A percentile compares a stretch with the other conserved stretches of the same genome.
Conservation (phyloP, 2,329 filamentous ascomycete species). For the Claviceps pazoutovae region DNA sequence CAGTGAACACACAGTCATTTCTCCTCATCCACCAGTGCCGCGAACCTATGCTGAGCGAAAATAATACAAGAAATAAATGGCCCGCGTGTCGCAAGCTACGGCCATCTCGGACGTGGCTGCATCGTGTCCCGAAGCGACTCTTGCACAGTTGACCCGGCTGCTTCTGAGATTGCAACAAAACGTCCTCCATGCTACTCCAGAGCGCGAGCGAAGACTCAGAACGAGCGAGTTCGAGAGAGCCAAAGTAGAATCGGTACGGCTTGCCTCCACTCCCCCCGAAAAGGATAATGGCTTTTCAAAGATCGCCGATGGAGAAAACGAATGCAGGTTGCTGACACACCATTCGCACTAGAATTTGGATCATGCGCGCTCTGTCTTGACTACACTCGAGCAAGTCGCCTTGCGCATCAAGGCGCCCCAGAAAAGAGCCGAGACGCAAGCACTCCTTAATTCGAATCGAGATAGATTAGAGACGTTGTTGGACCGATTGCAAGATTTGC, state of each 20-base stretch:
- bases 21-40: neutral
- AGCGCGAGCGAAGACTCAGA: slow-evolving; percentile 42
- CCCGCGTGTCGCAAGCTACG: neutral
- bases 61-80: neutral
- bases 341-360: slow-evolving; percentile 46
- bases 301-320: neutral
- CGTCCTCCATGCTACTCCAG: slow-evolving; percentile 47
- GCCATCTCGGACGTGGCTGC: neutral
- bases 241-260: slow-evolving; percentile 28
- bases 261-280: slow-evolving; percentile 8
- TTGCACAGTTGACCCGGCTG: slow-evolving; percentile 45
- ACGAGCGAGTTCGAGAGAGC: slow-evolving; percentile 51
- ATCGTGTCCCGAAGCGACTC: slow-evolving; percentile 15
- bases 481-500: slow-evolving; percentile 53
- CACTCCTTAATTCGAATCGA: slow-evolving; percentile 49
- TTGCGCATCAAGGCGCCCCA: slow-evolving; percentile 42
- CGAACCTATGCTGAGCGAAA: neutral
- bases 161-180: slow-evolving; percentile 51
- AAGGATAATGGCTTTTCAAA: neutral
- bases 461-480: slow-evolving; percentile 51
- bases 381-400: slow-evolving; percentile 57
- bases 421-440: slow-evolving; percentile 46
- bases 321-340: neutral
- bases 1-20: neutral
- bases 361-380: slow-evolving; percentile 54